A percentile compares a stretch with the other conserved stretches of the same genome.
These are phyloP conservation scores for Ustilago loliicola DNA, from an alignment of 1,284 basidiomycete species.

Conservation along the genomic window DNA sequence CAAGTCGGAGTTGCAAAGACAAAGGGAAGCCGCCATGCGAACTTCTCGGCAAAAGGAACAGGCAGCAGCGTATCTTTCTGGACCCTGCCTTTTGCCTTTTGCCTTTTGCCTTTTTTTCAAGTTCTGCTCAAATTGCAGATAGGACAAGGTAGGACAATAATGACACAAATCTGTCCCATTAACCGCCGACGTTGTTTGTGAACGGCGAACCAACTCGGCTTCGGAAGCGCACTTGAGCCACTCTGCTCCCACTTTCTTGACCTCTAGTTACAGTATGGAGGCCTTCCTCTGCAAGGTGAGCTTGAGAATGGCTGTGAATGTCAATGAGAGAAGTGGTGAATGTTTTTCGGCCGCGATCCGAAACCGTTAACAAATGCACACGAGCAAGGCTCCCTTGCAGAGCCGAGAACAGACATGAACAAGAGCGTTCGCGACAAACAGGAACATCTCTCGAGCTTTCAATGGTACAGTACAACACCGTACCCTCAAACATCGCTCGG, in stretches of 20 bases:
- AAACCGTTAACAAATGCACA: background rate
- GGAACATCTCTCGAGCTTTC: background rate
- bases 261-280: no score
- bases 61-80: background rate
- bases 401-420: background rate
- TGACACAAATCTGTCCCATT: no score
- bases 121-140: background rate
- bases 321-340: no score
- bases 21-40: background rate
- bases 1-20: constrained; percentile 5
- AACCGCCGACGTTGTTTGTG: background rate
- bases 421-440: background rate
- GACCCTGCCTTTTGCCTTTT: background rate
- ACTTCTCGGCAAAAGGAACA: constrained; percentile 1
- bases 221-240: background rate
- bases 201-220: background rate
- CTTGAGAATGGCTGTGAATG: no score
- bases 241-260: no score
- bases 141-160: no score
- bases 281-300: no score
- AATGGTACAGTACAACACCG: no score
- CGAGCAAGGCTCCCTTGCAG: background rate
- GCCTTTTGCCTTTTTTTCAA: background rate
- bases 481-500: background rate
- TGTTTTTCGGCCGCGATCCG: background rate